These are phyloP conservation scores for Ceratobasidium sp. DNA, from an alignment of 1,284 basidiomycete species.

Conservation along the genomic window DNA sequence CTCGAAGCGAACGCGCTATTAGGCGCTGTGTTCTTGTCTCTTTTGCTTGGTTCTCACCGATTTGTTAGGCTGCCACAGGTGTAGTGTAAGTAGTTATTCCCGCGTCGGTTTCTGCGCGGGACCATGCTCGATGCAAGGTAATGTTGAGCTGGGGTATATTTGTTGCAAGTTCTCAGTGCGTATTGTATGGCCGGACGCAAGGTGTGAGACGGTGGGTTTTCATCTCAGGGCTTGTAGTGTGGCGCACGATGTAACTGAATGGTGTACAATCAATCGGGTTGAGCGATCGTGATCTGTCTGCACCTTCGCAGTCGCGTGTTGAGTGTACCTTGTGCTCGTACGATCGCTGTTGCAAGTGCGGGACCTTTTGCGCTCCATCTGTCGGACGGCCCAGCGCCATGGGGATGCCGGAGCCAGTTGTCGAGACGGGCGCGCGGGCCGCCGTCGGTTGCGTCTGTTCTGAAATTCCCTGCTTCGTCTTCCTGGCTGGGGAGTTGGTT, in stretches of 20 bases:
- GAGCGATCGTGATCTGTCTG: not conserved
- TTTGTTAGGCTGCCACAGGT: constrained; percentile 26
- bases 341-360: too few species aligned
- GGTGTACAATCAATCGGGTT: constrained; percentile 22
- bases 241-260: constrained; percentile 11
- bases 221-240: constrained; percentile 9
- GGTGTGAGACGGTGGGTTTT: constrained; percentile 8
- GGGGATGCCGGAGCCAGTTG: too few species aligned
- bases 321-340: too few species aligned
- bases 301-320: too few species aligned
- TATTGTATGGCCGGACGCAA: not conserved
- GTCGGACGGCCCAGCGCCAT: too few species aligned
- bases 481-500: not conserved
- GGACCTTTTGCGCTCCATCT: too few species aligned
- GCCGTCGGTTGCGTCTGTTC: not conserved
- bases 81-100: constrained; percentile 29
- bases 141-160: constrained; percentile 20
- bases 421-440: not conserved
- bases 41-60: constrained; percentile 36
- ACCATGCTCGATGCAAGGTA: constrained; percentile 31
- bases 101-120: constrained; percentile 1
- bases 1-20: constrained; percentile 48
- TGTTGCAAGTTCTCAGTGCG: constrained; percentile 23
- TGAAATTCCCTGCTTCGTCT: not conserved
- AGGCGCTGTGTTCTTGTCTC: constrained; percentile 28